Conservation (phyloP, 2,329 filamentous ascomycete genomes). For the Sclerotinia minor region DNA sequence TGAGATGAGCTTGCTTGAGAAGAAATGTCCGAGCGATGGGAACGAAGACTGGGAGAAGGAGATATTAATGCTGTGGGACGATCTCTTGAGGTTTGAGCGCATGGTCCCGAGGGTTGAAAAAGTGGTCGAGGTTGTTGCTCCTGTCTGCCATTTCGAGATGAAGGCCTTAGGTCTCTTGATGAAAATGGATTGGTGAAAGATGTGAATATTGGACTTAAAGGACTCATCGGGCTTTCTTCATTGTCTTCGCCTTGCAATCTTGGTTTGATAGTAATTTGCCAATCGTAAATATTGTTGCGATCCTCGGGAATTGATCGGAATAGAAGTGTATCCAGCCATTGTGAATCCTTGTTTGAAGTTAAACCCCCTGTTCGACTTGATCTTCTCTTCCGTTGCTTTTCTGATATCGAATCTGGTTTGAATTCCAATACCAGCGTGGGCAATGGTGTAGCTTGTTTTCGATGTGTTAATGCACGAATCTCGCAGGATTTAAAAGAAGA, state of each 20-base stretch:
- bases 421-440: slow-evolving; percentile 61
- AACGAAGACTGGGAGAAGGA: slow-evolving; percentile 60
- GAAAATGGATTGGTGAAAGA: slow-evolving; percentile 41
- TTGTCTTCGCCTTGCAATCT: slow-evolving; percentile 35
- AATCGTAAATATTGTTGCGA: slow-evolving; percentile 57
- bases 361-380: slow-evolving; percentile 63
- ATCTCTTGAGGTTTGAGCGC: slow-evolving; percentile 43
- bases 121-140: slow-evolving; percentile 52
- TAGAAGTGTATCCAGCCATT: slow-evolving; percentile 48
- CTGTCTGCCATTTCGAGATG: slow-evolving; percentile 29
- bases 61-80: slow-evolving; percentile 55
- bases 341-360: slow-evolving; percentile 35
- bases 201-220: slow-evolving; percentile 36
- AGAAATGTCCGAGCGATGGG: slow-evolving; percentile 59
- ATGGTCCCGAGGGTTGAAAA: slow-evolving; percentile 50
- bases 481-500: slow-evolving; percentile 41
- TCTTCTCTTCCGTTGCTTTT: slow-evolving; percentile 63
- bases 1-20: slow-evolving; percentile 46
- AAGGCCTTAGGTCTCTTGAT: slow-evolving; percentile 29
- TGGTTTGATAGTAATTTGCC: slow-evolving; percentile 50
- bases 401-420: slow-evolving; percentile 51
- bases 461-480: slow-evolving; percentile 58
- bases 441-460: slow-evolving; percentile 60
- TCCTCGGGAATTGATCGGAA: slow-evolving; percentile 59
- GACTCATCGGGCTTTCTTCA: slow-evolving; percentile 34